Evolutionary conservation across 2,329 filamentous ascomycete genomes (phyloP), one percentile per base, ranked within the genome.

Genomic region (Penicillium sumatraense): DNA sequence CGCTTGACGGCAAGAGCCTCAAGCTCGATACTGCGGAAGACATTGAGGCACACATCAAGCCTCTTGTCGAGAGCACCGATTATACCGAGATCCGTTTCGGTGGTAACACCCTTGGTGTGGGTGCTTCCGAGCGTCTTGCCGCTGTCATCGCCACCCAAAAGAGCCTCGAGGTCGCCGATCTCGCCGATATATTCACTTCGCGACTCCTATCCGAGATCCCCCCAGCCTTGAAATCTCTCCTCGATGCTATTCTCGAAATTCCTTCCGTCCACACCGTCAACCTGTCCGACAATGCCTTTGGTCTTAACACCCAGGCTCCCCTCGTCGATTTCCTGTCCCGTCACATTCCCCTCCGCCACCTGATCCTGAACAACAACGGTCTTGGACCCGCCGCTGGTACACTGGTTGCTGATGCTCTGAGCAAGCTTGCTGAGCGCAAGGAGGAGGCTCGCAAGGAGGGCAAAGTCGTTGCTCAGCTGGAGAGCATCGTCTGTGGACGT

Each of bases 281-380:
- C 76, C 84, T 99, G 36, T 96, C 93, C 77, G 95, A 99, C 78
- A 99, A 99, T 76, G 95, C 95, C 42, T 99, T 99, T 69, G 95
- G 95, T 53, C 86, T 97, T 58, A 97, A 96, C 78, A 96, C 91
- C 14, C 90, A 96, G 74, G 92, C 91, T 31, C 95, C 93, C 9
- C 86, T 99, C 46, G 90, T 96, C 64, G 90, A 90, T 57, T 99
- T 99, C 79, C 86, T 99, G 59, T 88, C 90, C 52, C 84, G 88
- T 55, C 93, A 98, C 77, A 86, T 90, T 3, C 93, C 95, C 2
- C 87, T 99, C 38, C 92, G 93, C 75, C 93, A 97, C 75, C 86
- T 99, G 24, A 91, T 96, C 76, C 86, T 99, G 55, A 98, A 98
- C 83, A 99, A 99, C 83, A 99, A 99, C 75, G 95, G 95, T 24